Conservation (phyloP, 257 asterid genomes). For the Anisodus tanguticus region DNA sequence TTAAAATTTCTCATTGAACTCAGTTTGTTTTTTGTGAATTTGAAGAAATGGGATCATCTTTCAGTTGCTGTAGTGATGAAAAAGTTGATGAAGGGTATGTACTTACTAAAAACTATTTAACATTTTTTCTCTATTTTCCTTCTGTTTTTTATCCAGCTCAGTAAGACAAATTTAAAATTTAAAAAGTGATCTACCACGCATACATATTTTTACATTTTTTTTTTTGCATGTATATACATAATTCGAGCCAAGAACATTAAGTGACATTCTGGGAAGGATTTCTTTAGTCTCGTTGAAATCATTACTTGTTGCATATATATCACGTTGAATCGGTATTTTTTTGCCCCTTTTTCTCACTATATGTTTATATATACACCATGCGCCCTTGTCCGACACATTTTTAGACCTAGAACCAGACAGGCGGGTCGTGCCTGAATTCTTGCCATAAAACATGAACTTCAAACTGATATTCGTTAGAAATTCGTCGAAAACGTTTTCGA, state of each 20-base stretch:
- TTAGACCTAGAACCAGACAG: no score
- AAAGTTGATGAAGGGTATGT: constrained; percentile 75
- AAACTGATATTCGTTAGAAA: no score
- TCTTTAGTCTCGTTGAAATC: neutral
- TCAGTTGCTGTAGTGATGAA: constrained; percentile 67
- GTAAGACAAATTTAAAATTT: neutral
- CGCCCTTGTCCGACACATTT: no score
- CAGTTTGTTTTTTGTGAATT: constrained; percentile 27
- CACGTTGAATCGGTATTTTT: no score
- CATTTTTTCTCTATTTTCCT: neutral
- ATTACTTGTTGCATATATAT: neutral
- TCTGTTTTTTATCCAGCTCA: accelerated
- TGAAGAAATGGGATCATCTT: constrained; percentile 60
- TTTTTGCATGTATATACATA: neutral
- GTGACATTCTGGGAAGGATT: neutral
- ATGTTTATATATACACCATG: no score
- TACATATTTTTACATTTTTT: neutral
- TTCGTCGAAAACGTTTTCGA: no score
- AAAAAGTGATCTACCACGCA: accelerated
- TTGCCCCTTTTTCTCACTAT: no score
- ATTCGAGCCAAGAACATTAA: neutral
- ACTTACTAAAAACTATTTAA: neutral
- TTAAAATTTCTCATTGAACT: constrained; percentile 16
- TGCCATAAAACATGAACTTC: no score
- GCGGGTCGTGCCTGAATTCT: no score